Conservation (phyloP, 495 filamentous ascomycete genomes). For the Talaromyces liani region DNA sequence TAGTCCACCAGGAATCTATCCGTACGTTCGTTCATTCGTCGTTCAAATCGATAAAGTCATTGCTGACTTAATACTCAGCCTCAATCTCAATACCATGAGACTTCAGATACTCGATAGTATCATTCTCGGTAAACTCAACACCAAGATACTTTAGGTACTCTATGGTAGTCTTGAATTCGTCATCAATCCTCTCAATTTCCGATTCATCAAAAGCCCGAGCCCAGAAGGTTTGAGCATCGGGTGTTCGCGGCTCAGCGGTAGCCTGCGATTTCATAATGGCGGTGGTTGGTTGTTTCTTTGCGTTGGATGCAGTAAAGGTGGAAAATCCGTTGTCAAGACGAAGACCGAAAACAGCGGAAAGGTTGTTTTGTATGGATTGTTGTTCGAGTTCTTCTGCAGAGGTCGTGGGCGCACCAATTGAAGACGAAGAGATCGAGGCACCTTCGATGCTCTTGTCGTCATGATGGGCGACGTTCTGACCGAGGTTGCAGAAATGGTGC, state of each 20-base stretch:
- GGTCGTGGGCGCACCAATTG: neutral
- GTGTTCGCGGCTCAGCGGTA: neutral
- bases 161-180: neutral
- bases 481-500: neutral
- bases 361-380: neutral
- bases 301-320: neutral
- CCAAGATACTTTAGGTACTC: neutral
- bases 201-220: neutral
- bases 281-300: neutral
- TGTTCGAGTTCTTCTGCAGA: neutral
- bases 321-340: neutral
- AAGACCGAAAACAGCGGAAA: neutral
- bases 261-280: neutral
- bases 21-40: neutral
- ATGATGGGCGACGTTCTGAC: neutral
- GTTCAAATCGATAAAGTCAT: neutral
- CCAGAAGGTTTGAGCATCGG: neutral
- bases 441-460: neutral
- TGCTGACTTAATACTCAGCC: neutral
- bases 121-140: neutral
- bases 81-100: neutral
- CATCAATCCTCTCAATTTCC: neutral
- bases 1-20: neutral
- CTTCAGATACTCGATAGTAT: neutral
- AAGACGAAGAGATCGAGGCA: neutral